Base-by-base conservation (phyloP, 768 basidiomycete species). In the Krasilnikovozyma curviuscula region DNA sequence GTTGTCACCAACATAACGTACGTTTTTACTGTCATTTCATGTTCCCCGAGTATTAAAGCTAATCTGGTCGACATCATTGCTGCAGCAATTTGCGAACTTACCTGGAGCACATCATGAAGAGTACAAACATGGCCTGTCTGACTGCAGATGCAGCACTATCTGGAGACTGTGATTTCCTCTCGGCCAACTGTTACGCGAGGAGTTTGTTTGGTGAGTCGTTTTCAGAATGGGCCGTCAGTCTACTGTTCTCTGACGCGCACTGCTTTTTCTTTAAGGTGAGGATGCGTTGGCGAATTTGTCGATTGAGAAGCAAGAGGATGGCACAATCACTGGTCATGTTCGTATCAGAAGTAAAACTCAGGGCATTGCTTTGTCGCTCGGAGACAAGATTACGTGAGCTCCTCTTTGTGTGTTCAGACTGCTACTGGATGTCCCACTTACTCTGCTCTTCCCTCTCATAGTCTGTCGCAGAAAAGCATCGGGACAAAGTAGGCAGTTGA, bases 311-410 rank as follows among this genome's bases (percentile, higher is more conserved):
- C 78, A 81, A 37, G 81, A 85, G 48, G 69, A 68, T 47, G 86
- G 86, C 1, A 73, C 71, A 5, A 79, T 97, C 49, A 78, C 78
- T 13, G 91, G 91, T 0, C 89, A 97, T 65, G 85, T 97, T 8
- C 77, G 91, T 44, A 95, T 97, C 61, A 75, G 91, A 49, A 86
- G 83, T 61, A 95, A 97, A 69, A 95, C 91, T 21, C 91, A 97
- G 64, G 91, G 91, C 45, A 95, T 97, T 53, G 91, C 91, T 2
- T 69, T 95, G 53, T 84, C 83, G 16, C 65, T 98, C 53, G 91
- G 85, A n/a, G 86, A 89, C 65, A 62, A 61, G 55, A 59, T 63
- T 35, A 61, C 54, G 12, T 27, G 59, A 14, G 55, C 59, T 5
- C 60, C 5, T 10, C 10, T 37, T 4, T 7, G 35, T 37, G n/a